Base-by-base conservation (phyloP, 2,329 filamentous ascomycete species). In the Scorias spongiosa region DNA sequence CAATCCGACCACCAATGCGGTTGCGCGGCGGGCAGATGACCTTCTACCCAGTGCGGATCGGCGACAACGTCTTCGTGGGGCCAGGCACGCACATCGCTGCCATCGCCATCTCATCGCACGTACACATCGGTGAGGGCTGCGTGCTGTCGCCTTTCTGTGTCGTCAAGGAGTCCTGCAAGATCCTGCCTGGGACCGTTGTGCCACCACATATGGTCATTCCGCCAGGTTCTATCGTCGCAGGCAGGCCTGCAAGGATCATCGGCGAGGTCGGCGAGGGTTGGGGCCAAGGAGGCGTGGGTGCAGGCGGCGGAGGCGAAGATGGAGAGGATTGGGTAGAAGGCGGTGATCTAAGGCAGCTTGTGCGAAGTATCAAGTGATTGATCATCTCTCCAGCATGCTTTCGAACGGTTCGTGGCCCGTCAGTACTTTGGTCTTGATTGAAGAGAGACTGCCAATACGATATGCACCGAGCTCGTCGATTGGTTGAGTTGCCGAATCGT, bases 171-270 rank as follows among this genome's bases (percentile, higher is more conserved):
- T 93, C 86, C 57, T 86, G 93, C 40, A 81, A 82, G 61, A 78
- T 98, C 36, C 66, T 96, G 51, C 86, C 94, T 47, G 82, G 82
- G 28, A 78, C 84, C 0, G 80, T 95, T 3, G 75, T 98, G 5
- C 84, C 91, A 2, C 71, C 82, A 0, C 82, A 86, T 48, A 93
- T 93, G 80, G 85, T 96, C 18, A 82, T 96, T 44, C 87, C 89
- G 1, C 88, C 86, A 58, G 93, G 91, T 60, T 88, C 81, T 44
- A 76, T 96, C 44, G 87, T 98, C n/a, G 89, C 81, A 0, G 87
- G 87, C 0, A 70, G 76, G 57, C 87, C 87, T 1, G 87, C 80
- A 0, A 71, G 81, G 44, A 81, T 93, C 40, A 74, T 93, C 3
- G 86, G 84, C 1, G 86, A 93, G 65, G 73, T 93, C 2, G 77